These are phyloP conservation scores for Podaxis sp. DNA, from an alignment of 768 basidiomycete species.

Conservation along the genomic window DNA sequence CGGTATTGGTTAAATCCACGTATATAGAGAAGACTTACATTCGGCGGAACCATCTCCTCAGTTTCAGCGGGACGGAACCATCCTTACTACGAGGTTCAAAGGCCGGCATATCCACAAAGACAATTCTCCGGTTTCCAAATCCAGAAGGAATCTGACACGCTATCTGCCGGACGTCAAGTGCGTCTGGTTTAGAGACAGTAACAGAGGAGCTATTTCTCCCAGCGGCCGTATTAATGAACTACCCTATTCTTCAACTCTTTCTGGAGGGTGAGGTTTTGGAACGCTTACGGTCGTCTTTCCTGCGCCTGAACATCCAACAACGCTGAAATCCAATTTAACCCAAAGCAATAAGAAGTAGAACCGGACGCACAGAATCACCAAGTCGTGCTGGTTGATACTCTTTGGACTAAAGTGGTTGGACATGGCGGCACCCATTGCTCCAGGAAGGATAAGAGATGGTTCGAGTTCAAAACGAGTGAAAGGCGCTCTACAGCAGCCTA, in stretches of 20 bases:
- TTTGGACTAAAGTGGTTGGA: not conserved
- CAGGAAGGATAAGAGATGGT: not conserved
- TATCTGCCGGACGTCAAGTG: slow-evolving; percentile 6
- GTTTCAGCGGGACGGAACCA: not conserved
- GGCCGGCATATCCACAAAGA: slow-evolving; percentile 18
- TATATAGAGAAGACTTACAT: slow-evolving; percentile 2
- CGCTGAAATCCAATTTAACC: not conserved
- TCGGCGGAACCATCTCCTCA: slow-evolving; percentile 15
- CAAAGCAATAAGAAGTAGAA: not conserved
- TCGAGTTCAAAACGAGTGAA: not conserved
- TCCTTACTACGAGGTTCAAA: slow-evolving; percentile 14
- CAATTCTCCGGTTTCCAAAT: not conserved
- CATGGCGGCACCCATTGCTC: not conserved
- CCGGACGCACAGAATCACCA: not conserved
- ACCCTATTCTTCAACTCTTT: not conserved
- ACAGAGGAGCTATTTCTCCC: not conserved
- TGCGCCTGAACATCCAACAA: slow-evolving; percentile 6
- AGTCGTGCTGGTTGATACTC: not conserved
- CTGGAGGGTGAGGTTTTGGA: not conserved
- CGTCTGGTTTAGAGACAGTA: slow-evolving; percentile 4
- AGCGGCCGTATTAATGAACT: slow-evolving; percentile 18
- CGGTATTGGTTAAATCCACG: not conserved
- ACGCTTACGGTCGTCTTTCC: slow-evolving; percentile 9
- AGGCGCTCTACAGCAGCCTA: no score
- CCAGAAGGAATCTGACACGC: slow-evolving; percentile 1